Conservation (phyloP, 1,139 yeast species). For the Nadsonia commutata region DNA sequence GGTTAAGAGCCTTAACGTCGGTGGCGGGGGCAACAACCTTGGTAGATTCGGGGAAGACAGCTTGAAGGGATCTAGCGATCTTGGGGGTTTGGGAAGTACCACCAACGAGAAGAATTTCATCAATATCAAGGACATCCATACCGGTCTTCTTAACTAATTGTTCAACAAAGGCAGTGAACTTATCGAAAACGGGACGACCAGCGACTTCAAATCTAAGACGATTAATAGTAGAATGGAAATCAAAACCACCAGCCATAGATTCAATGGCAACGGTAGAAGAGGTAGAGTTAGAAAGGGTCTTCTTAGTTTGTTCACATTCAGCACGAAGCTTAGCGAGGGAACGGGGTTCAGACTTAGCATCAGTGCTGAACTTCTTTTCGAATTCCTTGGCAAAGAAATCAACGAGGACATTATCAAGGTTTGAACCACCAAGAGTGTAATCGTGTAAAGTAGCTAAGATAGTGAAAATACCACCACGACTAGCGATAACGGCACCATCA, state of each 20-base stretch:
- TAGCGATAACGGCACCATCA: conserved; percentile 88
- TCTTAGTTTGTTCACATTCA: conserved; percentile 75
- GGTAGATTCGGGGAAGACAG: conserved; percentile 61
- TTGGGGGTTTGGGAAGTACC: conserved; percentile 91
- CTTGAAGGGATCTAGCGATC: conserved; percentile 59
- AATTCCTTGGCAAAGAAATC: conserved; percentile 88
- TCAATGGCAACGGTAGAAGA: conserved; percentile 88
- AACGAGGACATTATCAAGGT: conserved; percentile 64
- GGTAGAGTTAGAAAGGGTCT: conserved; percentile 82
- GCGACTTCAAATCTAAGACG: conserved; percentile 87
- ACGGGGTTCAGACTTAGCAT: conserved; percentile 71
- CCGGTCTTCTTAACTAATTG: conserved; percentile 67
- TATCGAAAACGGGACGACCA: conserved; percentile 61
- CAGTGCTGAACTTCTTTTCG: conserved; percentile 69
- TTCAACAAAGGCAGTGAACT: conserved; percentile 67
- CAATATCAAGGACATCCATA: conserved; percentile 71
- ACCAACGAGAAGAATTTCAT: conserved; percentile 85
- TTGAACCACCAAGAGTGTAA: conserved; percentile 73
- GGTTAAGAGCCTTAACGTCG: conserved; percentile 67
- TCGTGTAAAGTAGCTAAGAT: conserved; percentile 78
- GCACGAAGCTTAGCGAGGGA: conserved; percentile 79
- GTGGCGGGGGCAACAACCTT: conserved; percentile 61
- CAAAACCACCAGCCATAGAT: conserved; percentile 86
- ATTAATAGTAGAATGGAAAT: conserved; percentile 84
- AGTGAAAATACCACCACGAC: conserved; percentile 88